Conservation (phyloP, 768 basidiomycete genomes). For the Gloeopeniophorella convolvens region DNA sequence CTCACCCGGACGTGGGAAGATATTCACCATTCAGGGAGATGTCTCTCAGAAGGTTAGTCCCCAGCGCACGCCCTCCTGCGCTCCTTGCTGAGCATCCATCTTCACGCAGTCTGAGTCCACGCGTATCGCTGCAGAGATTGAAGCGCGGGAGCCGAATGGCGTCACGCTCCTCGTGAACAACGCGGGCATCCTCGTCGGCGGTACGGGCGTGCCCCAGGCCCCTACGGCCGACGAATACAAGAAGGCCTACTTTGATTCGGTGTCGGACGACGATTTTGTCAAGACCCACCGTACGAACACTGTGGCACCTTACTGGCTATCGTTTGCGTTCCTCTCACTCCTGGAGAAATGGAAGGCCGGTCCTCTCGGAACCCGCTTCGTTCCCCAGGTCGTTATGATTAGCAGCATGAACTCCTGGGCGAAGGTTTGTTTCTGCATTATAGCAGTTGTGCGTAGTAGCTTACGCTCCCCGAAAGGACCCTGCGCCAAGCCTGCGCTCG, state of each 20-base stretch:
- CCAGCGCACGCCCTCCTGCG: background rate
- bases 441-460: background rate
- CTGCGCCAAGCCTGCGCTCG: constrained; percentile 33
- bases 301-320: constrained; percentile 46
- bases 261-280: constrained; percentile 34
- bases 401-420: constrained; percentile 50
- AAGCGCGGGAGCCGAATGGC: constrained; percentile 29
- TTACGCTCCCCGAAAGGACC: constrained; percentile 29
- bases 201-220: constrained; percentile 25
- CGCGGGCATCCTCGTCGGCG: constrained; percentile 33
- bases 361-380: constrained; percentile 32
- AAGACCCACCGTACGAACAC: constrained; percentile 35
- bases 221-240: constrained; percentile 34
- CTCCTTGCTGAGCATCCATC: background rate
- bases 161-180: constrained; percentile 46
- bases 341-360: constrained; percentile 42
- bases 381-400: constrained; percentile 45
- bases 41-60: constrained; percentile 33
- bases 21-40: constrained; percentile 38
- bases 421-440: constrained; percentile 28
- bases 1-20: constrained; percentile 27
- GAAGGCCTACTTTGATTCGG: constrained; percentile 33
- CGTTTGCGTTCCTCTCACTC: constrained; percentile 50
- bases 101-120: constrained; percentile 34
- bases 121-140: constrained; percentile 36